phyloP scores from a whole-genome alignment of 371 early-diverging fungal species.

The Haplosporangium sp. region DNA sequence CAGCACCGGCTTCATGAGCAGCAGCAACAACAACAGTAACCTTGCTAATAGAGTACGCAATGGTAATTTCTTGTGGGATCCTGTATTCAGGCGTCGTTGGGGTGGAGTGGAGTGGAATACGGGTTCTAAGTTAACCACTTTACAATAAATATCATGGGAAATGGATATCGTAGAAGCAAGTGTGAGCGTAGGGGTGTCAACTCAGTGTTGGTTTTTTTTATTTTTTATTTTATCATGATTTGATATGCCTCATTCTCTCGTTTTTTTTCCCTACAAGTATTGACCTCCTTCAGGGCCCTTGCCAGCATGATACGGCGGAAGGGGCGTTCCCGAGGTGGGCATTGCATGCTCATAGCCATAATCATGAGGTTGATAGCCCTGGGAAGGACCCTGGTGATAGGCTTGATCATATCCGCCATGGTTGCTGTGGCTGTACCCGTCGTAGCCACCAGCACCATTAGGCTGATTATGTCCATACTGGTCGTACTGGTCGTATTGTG shows the following conservation, averaged over 20 bases:
- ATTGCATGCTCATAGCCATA: conserved; percentile 40
- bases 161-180: neutral
- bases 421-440: conserved; percentile 11
- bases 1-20: conserved; percentile 8
- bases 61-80: no score
- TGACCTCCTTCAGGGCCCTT: conserved; percentile 23
- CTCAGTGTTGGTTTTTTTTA: neutral
- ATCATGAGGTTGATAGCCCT: conserved; percentile 26
- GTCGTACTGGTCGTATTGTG: conserved; percentile 42
- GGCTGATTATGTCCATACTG: conserved; percentile 9
- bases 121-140: no score
- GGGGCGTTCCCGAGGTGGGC: conserved; percentile 17
- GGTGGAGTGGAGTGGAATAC: no score
- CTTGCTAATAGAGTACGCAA: neutral
- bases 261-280: conserved; percentile 27
- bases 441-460: conserved; percentile 18
- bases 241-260: no score
- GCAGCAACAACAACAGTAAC: conserved; percentile 7
- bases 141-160: neutral
- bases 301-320: conserved; percentile 17
- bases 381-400: conserved; percentile 4
- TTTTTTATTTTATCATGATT: neutral
- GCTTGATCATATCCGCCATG: conserved; percentile 15
- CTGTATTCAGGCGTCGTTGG: no score
- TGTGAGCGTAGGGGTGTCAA: neutral